Evolutionary conservation across 257 asterid species (phyloP).

Genomic region (Orobanche coerulescens): DNA sequence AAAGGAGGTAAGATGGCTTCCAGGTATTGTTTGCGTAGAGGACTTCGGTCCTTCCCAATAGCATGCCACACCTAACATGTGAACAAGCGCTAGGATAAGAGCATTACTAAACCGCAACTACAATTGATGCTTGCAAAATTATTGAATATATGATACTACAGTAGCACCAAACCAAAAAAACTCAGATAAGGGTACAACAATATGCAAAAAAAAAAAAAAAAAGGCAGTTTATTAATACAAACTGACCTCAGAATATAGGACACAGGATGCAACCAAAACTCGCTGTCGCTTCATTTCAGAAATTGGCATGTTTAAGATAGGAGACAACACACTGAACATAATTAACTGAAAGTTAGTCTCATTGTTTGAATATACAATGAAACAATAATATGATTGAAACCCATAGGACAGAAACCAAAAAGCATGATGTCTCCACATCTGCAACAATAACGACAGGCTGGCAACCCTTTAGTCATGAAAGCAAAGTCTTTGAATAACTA

Average conservation of each 20-base stretch:
- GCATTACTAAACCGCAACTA: conserved; percentile 15
- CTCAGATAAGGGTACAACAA: conserved; percentile 3
- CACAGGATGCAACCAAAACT: conserved; percentile 91
- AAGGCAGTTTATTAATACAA: conserved; percentile 9
- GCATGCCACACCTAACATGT: conserved; percentile 83
- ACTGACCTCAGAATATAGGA: conserved; percentile 90
- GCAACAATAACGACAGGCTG: neutral
- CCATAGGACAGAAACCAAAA: conserved; percentile 17
- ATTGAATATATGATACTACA: conserved; percentile 17
- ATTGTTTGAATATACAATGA: conserved; percentile 14
- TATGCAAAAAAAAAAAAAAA: conserved; percentile 20
- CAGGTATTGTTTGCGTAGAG: conserved; percentile 83
- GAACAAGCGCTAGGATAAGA: conserved; percentile 20
- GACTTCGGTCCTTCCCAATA: conserved; percentile 69
- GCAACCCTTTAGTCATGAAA: conserved; percentile 16
- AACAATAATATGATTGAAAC: conserved; percentile 13
- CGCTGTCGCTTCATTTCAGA: conserved; percentile 92
- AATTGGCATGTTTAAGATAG: conserved; percentile 83
- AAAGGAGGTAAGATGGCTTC: conserved; percentile 93
- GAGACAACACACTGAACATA: conserved; percentile 82
- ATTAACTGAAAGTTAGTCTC: conserved; percentile 27
- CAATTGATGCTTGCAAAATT: conserved; percentile 19
- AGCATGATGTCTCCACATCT: neutral
- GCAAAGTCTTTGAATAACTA: neutral
- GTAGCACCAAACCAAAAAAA: conserved; percentile 6